A percentile compares a stretch with the other conserved stretches of the same genome.
Evolutionary conservation across 2,329 filamentous ascomycete species (phyloP).

Genomic region (Xylariaceae sp.): DNA sequence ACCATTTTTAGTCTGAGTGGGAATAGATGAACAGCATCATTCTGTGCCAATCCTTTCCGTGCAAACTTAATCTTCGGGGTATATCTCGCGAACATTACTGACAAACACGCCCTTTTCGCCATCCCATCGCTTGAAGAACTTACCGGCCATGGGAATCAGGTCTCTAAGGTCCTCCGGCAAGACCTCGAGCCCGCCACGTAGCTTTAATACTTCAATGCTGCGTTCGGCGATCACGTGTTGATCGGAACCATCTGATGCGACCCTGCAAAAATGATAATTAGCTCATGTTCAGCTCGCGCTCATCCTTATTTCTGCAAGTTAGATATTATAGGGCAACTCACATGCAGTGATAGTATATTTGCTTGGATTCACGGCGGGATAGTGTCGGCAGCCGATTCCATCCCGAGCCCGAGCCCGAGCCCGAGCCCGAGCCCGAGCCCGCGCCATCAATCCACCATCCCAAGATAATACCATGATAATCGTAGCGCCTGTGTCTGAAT

Average conservation of each 20-base stretch:
- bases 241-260: conserved; percentile 53
- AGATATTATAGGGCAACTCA: conserved; percentile 45
- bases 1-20: no score
- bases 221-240: conserved; percentile 71
- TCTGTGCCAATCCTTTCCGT: no score
- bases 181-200: conserved; percentile 24
- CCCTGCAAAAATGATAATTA: conserved; percentile 26
- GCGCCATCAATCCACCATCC: conserved; percentile 62
- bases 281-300: not conserved
- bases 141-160: conserved; percentile 67
- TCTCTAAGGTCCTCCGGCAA: conserved; percentile 34
- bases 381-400: conserved; percentile 41
- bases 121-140: conserved; percentile 87
- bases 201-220: conserved; percentile 62
- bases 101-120: conserved; percentile 60
- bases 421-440: conserved; percentile 48
- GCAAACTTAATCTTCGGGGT: conserved; percentile 66
- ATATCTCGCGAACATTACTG: conserved; percentile 74
- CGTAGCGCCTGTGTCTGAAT: conserved; percentile 75
- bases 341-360: conserved; percentile 83
- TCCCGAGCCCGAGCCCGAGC: conserved; percentile 59
- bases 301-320: conserved; percentile 12
- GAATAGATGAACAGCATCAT: no score
- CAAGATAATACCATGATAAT: conserved; percentile 74
- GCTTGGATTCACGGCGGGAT: conserved; percentile 40